Evolutionary conservation across 306 rosid species (phyloP), one percentile per base, ranked within the genome.

Genomic region (Mucuna pruriens): DNA sequence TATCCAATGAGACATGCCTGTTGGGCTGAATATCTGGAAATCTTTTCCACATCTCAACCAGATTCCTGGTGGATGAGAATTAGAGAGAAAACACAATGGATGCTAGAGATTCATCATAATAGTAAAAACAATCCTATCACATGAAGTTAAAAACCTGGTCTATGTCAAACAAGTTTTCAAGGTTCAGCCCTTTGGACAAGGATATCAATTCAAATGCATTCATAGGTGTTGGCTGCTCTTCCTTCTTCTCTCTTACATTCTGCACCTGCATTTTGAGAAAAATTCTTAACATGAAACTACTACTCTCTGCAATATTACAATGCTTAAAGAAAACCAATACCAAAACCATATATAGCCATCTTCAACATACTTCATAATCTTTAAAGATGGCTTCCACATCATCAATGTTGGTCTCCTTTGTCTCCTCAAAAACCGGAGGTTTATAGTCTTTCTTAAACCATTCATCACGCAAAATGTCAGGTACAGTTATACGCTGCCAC

Each of bases 121-220:
- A 39, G 9, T 15, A 75, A 25, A 26, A 16, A 13, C 67, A 76
- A 75, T 75, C 64, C 57, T 15, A 36, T 42, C 49, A 33, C 7
- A 65, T 33, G 29, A 83, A 54, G 83, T 54, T 75, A 57, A 8
- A 57, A 64, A 93, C 97, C 97, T 91, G 94, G 79, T 93, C 97
- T 17, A 78, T 78, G 71, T 87, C 93, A 87, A 93, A 90, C 91
- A 93, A 88, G 85, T 91, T 93, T 58, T 82, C 89, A 40, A 93
- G 97, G 85, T 91, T 91, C 38, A 93, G 97, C 68, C 97, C 97
- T 84, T 90, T 87, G 9, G 97, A 91, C 97, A 93, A 85, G 45
- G 97, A 93, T 77, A 93, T 93, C 75, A 93, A 83, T 75, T 93
- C 97, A 23, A 93, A 93, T 46, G 97, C 97, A 82, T 93, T 93